Evolutionary conservation across 2,329 filamentous ascomycete genomes (phyloP), one percentile per base, ranked within the genome.

Genomic region (Stagonosporopsis vannaccii): DNA sequence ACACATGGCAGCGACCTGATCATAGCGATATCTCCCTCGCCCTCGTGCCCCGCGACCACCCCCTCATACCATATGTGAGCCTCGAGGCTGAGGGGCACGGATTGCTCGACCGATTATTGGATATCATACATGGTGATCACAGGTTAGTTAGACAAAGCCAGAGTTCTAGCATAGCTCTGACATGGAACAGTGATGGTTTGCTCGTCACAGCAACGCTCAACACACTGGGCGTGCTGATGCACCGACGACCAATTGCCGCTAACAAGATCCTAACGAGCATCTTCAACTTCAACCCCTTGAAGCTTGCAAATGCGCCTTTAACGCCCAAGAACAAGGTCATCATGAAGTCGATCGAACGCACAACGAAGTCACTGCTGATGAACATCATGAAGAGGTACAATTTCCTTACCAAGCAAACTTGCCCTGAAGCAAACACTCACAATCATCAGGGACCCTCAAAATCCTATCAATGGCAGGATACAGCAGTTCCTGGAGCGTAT

Each of bases 41-140:
- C 59, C 88, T 96, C 75, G 88, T 98, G 6, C 91, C 94, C 20
- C 84, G 87, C 64, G 91, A 90, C 61, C 95, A 99, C 74, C 82
- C 91, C 48, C 78, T 96, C 19, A 85, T 99, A 47, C 87, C 92
- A 60, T 85, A 90, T 41, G 85, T 88, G 56, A 91, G 88, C 61
- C 85, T 99, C 22, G 95, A 98, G 77, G 95, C 96, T 15, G 95
- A 99, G 79, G 91, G 92, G 19, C 92, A 89, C 23, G 95, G 94
- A 15, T 82, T 99, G 36, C 80, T 99, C 58, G 96, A 99, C 77
- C 87, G 95, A 65, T 87, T 99, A 77, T 81, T 99, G 28, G 85
- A 85, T 52, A 87, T 92, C 35, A 84, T 99, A 62, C 92, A 97
- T 73, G 93, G 97, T 65, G 89, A 92, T 70, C 87, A 85, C 78